Percentiles rank a stretch among this genome's conserved stretches.
These are phyloP conservation scores for Serendipita sp. DNA, from an alignment of 768 basidiomycete species.

Conservation along the genomic window DNA sequence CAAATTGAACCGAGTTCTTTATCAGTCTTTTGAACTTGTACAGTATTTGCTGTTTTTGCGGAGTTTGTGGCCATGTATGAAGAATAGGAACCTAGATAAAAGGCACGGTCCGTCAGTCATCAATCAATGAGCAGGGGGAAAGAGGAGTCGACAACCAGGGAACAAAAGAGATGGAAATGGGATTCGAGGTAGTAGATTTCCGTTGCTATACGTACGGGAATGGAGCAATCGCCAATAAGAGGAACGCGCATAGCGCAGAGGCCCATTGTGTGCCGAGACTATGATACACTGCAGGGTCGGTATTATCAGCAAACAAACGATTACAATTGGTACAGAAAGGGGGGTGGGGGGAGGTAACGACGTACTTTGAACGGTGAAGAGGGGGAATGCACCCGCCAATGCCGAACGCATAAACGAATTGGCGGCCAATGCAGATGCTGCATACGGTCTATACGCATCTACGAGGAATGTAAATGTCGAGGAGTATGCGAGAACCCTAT, in stretches of 20 bases:
- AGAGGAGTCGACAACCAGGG: too few relatives aligned
- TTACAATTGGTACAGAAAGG: background rate
- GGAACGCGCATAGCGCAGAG: background rate
- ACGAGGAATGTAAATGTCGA: constrained; percentile 48
- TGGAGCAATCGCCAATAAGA: background rate
- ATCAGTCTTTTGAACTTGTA: too few relatives aligned
- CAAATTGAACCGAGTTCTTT: too few relatives aligned
- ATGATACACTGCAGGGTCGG: background rate
- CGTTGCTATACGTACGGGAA: background rate
- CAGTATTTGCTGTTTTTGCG: background rate
- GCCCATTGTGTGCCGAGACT: background rate
- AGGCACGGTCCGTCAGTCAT: background rate
- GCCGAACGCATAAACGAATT: constrained; percentile 37
- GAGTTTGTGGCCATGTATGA: background rate
- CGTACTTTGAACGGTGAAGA: constrained; percentile 23
- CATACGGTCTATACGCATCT: constrained; percentile 32
- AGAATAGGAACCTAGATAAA: constrained; percentile 1
- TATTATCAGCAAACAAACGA: background rate
- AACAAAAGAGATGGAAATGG: background rate
- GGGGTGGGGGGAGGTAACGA: background rate
- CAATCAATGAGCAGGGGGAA: too few relatives aligned
- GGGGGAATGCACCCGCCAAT: constrained; percentile 36
- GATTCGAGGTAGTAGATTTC: background rate
- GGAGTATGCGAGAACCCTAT: constrained; percentile 32
- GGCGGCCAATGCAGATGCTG: constrained; percentile 48